These are phyloP conservation scores for Leucosporidium scottii DNA, from an alignment of 768 basidiomycete genomes.

Conservation along the genomic window DNA sequence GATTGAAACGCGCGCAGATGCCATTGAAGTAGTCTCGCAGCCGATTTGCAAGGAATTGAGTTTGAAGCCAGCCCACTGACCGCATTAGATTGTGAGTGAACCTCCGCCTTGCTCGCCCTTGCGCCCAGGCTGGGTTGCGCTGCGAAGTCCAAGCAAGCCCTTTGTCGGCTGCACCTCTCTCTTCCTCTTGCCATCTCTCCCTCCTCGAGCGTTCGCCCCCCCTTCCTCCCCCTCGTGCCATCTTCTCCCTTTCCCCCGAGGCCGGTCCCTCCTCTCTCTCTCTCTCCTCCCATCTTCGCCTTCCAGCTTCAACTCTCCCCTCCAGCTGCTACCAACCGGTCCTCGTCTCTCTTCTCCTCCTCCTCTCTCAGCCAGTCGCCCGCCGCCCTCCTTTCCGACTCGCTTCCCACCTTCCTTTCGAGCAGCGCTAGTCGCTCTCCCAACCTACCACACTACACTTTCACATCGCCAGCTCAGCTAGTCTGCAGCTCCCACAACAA, in stretches of 20 bases:
- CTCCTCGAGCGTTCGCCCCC: background rate
- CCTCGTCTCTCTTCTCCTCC: background rate
- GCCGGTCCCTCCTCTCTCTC: constrained; percentile 21
- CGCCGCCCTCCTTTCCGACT: too few species aligned
- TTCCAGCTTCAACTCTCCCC: background rate
- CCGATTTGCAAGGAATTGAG: too few species aligned
- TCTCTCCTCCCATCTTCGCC: background rate
- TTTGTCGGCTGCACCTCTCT: background rate
- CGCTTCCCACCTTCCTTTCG: too few species aligned
- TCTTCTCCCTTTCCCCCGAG: background rate
- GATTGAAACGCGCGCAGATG: too few species aligned
- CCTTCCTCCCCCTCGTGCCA: background rate
- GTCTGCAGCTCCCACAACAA: constrained; percentile 8
- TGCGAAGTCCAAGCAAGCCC: too few species aligned
- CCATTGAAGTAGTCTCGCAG: too few species aligned
- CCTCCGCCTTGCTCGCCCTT: too few species aligned
- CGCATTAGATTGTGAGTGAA: too few species aligned
- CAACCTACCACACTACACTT: too few species aligned
- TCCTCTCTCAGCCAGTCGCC: background rate
- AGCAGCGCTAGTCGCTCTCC: too few species aligned
- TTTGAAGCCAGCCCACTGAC: too few species aligned
- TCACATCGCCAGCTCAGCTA: constrained; percentile 11
- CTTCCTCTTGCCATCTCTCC: constrained; percentile 20
- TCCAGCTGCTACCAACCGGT: background rate
- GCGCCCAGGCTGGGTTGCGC: too few species aligned